Evolutionary conservation across 2,329 filamentous ascomycete genomes (phyloP).

Genomic region (Alternaria solani): DNA sequence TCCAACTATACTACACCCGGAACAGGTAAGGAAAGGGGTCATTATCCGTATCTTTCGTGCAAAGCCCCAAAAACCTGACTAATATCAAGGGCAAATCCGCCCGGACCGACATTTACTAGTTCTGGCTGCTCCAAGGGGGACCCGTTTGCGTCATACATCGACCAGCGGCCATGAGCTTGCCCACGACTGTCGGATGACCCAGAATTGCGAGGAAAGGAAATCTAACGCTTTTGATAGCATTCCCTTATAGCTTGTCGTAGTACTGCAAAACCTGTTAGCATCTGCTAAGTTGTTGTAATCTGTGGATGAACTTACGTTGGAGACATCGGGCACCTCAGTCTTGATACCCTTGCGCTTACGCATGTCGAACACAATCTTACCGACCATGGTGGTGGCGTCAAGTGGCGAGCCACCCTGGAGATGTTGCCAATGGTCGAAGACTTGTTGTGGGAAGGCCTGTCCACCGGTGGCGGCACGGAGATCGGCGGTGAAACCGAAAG

Average conservation of each 20-base stretch:
- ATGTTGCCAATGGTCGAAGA: conserved; percentile 99
- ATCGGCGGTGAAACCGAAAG: conserved; percentile 98
- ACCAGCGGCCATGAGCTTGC: conserved; percentile 47
- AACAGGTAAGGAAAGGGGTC: conserved; percentile 47
- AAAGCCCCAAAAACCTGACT: conserved; percentile 40
- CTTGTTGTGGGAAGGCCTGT: conserved; percentile 98
- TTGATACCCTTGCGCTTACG: conserved; percentile 99
- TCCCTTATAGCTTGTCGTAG: conserved; percentile 96
- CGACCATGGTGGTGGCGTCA: conserved; percentile 82
- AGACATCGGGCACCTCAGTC: conserved; percentile 88
- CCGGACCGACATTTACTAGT: conserved; percentile 50
- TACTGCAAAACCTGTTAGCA: conserved; percentile 69
- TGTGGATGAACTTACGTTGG: conserved; percentile 77
- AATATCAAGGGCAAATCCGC: conserved; percentile 40
- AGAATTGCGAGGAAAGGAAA: conserved; percentile 50
- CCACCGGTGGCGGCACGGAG: conserved; percentile 91
- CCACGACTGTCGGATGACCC: conserved; percentile 46
- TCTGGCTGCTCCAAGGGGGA: conserved; percentile 42
- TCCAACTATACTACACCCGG: conserved; percentile 48
- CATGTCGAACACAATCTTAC: conserved; percentile 84
- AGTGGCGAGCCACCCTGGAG: conserved; percentile 93
- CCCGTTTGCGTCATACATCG: conserved; percentile 45
- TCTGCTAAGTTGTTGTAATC: neutral
- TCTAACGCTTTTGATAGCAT: conserved; percentile 55
- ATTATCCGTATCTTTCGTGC: conserved; percentile 46